A percentile compares a stretch with the other conserved stretches of the same genome.
Evolutionary conservation across 495 filamentous ascomycete genomes (phyloP).

Genomic region (Pyrenopolyporus hunteri): DNA sequence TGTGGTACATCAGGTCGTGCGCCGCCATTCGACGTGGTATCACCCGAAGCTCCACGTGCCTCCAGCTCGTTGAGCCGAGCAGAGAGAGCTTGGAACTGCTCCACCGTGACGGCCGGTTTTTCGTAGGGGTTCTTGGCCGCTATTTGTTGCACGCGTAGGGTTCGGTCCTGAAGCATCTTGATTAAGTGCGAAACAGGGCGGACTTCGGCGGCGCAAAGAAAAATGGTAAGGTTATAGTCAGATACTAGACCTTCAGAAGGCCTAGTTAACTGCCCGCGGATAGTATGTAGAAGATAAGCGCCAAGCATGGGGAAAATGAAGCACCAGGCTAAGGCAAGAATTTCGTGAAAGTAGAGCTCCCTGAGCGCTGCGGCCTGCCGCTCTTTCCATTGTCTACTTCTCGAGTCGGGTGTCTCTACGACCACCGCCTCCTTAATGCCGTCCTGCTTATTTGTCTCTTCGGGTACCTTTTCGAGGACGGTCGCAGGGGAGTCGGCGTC

Average conservation of each 20-base stretch:
- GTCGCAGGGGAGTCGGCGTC: constrained; percentile 48
- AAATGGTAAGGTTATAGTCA: constrained; percentile 93
- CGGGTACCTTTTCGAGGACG: constrained; percentile 49
- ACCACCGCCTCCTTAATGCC: not conserved
- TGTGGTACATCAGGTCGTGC: constrained; percentile 34
- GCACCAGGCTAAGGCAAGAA: constrained; percentile 74
- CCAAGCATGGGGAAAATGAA: constrained; percentile 80
- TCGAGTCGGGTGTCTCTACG: constrained; percentile 4
- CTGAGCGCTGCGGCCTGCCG: constrained; percentile 51
- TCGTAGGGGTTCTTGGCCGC: constrained; percentile 61
- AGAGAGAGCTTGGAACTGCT: constrained; percentile 62
- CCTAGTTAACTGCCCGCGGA: constrained; percentile 75
- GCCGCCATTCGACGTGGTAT: constrained; percentile 30
- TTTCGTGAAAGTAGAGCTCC: constrained; percentile 77
- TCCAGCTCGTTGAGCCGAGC: constrained; percentile 76
- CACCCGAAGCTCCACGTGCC: constrained; percentile 54
- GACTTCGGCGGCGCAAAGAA: constrained; percentile 85
- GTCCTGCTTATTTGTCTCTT: constrained; percentile 42
- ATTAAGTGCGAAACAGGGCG: constrained; percentile 81
- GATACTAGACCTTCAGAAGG: constrained; percentile 88
- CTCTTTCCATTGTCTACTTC: constrained; percentile 33
- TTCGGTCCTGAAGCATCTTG: constrained; percentile 77
- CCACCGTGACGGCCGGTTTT: constrained; percentile 47
- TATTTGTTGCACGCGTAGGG: constrained; percentile 80
- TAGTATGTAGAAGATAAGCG: constrained; percentile 77